Percentiles rank a stretch among this genome's conserved stretches.
Conservation (phyloP, 139 green algal species). For the Nannochloris sp. region DNA sequence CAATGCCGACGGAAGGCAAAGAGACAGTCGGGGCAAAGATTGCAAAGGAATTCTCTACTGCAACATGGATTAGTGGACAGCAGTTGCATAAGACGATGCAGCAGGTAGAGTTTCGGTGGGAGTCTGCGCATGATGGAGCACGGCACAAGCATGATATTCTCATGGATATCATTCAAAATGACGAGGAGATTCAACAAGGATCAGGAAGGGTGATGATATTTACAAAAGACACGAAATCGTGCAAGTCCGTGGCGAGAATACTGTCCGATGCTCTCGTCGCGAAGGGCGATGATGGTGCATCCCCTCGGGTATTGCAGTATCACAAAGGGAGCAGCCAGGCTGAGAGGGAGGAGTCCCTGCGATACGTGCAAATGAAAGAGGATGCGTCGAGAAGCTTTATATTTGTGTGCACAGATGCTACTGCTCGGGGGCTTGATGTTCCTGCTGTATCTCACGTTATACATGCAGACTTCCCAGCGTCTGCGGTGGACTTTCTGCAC, state of each 20-base stretch:
- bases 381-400: slow-evolving; percentile 22
- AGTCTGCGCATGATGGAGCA: background rate
- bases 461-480: slow-evolving; percentile 85
- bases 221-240: slow-evolving; percentile 40
- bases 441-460: slow-evolving; percentile 68
- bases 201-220: slow-evolving; percentile 74
- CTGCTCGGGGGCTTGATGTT: slow-evolving; percentile 84
- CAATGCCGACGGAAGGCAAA: slow-evolving; percentile 63
- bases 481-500: slow-evolving; percentile 91
- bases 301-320: slow-evolving; percentile 31
- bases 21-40: slow-evolving; percentile 53
- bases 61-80: slow-evolving; percentile 55
- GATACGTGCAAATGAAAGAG: slow-evolving; percentile 11
- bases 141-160: background rate
- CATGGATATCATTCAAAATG: background rate
- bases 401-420: slow-evolving; percentile 90
- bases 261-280: slow-evolving; percentile 20
- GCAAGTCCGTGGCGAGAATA: slow-evolving; percentile 28
- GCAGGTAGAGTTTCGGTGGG: slow-evolving; percentile 1
- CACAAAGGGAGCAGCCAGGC: slow-evolving; percentile 34
- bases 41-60: slow-evolving; percentile 41
- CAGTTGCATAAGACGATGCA: slow-evolving; percentile 56
- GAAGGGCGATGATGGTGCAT: background rate
- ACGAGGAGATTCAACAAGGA: too few relatives aligned
- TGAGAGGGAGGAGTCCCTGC: slow-evolving; percentile 26